Conservation (phyloP, 305 asterid genomes). For the Lippia alba region DNA sequence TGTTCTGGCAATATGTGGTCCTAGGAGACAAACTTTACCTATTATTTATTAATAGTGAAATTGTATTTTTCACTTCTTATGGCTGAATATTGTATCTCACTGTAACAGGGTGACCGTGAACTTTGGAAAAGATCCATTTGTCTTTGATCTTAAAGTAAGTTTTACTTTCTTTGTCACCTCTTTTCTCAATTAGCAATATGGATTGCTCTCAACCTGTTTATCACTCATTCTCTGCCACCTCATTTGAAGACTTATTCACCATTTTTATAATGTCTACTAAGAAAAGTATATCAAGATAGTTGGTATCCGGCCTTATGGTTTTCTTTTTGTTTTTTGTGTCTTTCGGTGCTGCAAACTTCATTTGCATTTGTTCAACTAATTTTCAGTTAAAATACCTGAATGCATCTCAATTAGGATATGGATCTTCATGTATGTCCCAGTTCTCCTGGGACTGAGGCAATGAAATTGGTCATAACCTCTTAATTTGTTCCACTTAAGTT, state of each 20-base stretch:
- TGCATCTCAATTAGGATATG: conserved; percentile 12
- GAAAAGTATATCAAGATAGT: not conserved
- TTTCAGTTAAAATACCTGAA: conserved; percentile 16
- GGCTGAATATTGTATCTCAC: conserved; percentile 35
- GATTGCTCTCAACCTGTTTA: conserved; percentile 9
- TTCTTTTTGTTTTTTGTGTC: not conserved
- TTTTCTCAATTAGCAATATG: conserved; percentile 22
- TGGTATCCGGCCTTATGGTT: not conserved
- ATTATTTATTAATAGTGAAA: conserved; percentile 12
- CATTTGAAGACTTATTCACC: conserved; percentile 7
- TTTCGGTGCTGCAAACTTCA: conserved; percentile 4
- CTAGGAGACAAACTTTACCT: conserved; percentile 23
- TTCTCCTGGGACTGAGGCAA: conserved; percentile 5
- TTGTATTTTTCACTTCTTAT: conserved; percentile 33
- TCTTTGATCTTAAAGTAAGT: conserved; percentile 78
- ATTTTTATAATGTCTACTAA: not conserved
- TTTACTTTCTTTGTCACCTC: conserved; percentile 21
- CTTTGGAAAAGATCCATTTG: conserved; percentile 84
- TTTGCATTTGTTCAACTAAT: conserved; percentile 18
- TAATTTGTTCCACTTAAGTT: conserved; percentile 19
- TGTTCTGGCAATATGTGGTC: conserved; percentile 24
- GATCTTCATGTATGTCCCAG: not conserved
- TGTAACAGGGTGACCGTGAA: conserved; percentile 83
- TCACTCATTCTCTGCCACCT: conserved; percentile 13
- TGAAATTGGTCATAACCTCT: conserved; percentile 4